Evolutionary conservation across 1,139 yeast species (phyloP).

Genomic region (Blastobotrys buckinghamii): DNA sequence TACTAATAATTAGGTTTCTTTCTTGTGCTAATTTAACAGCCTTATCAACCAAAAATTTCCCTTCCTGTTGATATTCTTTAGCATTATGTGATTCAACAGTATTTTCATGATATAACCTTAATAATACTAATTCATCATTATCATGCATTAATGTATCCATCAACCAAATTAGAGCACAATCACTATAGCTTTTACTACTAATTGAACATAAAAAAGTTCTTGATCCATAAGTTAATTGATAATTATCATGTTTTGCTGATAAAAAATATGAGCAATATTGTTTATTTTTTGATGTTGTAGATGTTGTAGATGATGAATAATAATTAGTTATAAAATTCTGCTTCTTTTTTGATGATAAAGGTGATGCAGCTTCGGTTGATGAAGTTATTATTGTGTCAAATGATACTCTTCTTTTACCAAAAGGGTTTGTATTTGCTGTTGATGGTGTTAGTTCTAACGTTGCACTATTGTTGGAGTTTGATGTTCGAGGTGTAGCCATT

Average conservation of each 20-base stretch:
- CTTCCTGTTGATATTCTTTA: conserved; percentile 19
- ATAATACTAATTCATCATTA: conserved; percentile 28
- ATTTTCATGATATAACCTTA: conserved; percentile 18
- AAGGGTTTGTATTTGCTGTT: conserved; percentile 12
- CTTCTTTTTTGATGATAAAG: conserved; percentile 9
- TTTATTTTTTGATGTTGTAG: conserved; percentile 9
- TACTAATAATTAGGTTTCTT: conserved; percentile 18
- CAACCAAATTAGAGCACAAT: conserved; percentile 23
- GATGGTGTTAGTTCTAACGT: background rate
- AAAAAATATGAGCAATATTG: conserved; percentile 24
- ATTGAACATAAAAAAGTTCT: conserved; percentile 24
- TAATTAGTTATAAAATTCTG: conserved; percentile 9
- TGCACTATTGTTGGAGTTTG: no score
- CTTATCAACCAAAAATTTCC: conserved; percentile 18
- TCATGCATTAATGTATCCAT: conserved; percentile 22
- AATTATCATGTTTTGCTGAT: conserved; percentile 23
- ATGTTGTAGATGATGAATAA: conserved; percentile 1
- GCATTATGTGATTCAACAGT: conserved; percentile 2
- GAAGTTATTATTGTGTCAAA: conserved; percentile 24
- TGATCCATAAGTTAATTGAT: conserved; percentile 19
- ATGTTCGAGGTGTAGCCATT: background rate
- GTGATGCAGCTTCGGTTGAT: conserved; percentile 1
- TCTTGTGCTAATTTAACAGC: conserved; percentile 19
- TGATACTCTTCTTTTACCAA: conserved; percentile 21
- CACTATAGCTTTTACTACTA: conserved; percentile 19